Evolutionary conservation across 805 yeast species (phyloP), one percentile per base, ranked within the genome.

Genomic region (Saccharomyces kudriavzevii): DNA sequence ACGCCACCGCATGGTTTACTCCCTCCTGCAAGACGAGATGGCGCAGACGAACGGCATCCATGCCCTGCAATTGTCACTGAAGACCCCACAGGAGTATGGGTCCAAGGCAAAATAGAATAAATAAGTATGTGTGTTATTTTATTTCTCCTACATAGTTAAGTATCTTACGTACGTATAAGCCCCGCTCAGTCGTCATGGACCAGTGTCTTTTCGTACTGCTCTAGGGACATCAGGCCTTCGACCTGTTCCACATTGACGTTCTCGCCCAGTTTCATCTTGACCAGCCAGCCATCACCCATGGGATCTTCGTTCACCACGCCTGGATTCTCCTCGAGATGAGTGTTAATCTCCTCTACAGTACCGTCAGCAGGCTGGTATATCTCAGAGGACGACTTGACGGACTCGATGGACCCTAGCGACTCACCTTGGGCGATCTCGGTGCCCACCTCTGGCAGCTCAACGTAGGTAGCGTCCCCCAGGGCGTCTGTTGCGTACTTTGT

Each of bases 401-500:
- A 81, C 73, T 94, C 99, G 45, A 94, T 95, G 30, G 96, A 87
- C 5, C 97, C 97, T 67, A 94, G 76, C 13, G 92, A 76, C 58
- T 89, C 97, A 50, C 96, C 95, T 49, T 78, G 77, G 54, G 76
- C 83, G 53, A 85, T 76, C 29, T 66, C 74, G 45, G 77, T 79
- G 45, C 84, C 87, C 43, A 79, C 80, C 60, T 85, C 91, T 48
- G 96, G 96, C 61, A 92, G 77, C 73, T 94, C 99, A 55, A 91
- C 85, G 69, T 78, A 94, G 3, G 98, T 95, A 53, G 96, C 95
- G 72, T 94, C 99, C 47, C 99, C 99, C 56, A 94, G 80, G 6
- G 98, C 96, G 65, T 90, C 96, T 24, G 97, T 85, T 20, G 99
- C 99, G 68, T 94, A 91, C 64, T 81, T 82, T 54, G 99, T 90